Evolutionary conservation across 225 moss, liverwort and hornwort genomes (phyloP), one percentile per base, ranked within the genome.

Genomic region (Anthoceros angustus): DNA sequence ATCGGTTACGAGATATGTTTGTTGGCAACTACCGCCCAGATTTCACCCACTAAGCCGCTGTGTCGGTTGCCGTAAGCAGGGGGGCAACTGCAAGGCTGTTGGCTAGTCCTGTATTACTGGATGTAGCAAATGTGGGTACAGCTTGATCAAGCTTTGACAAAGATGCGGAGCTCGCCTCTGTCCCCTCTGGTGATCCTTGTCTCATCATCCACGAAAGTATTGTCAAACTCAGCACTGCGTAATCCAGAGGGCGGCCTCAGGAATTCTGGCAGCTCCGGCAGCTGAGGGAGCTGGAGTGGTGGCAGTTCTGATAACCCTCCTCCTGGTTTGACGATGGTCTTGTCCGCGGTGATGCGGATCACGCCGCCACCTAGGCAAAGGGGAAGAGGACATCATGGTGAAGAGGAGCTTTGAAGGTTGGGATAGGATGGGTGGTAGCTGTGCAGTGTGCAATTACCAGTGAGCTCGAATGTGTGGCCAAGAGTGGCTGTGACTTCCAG

Each of bases 81-180:
- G 32, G 4, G 32, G 32, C 32, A 4, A 32, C 4, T 4, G 32
- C 32, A 32, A 32, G 32, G 32, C 4, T 32, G 32, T 1, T 32
- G 4, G 32, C 32, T 1, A 32, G 32, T 32, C 32, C 32, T 32
- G 1, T 32, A 32, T 32, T 32, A 32, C 32, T 1, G 32, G 1
- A 32, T 32, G 32, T 32, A 48, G 46, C 46, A 12, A 48, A 15
- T 15, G 55, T 23, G 1, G 18, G n/a, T n/a, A 20, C 12, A 15
- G 14, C 14, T 9, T 6, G 8, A 18, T 69, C 70, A 85, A 24
- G 85, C 83, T 74, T 77, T 83, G 42, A 91, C 88, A 64, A 91
- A 95, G 63, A 98, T 85, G 12, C 95, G 88, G 32, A 98, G 88
- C 80, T 98, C 95, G 9, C 91, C 91, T 66, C 95, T 80, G 74